Base-by-base conservation (phyloP, 805 yeast species). In the Hanseniaspora guilliermondii region DNA sequence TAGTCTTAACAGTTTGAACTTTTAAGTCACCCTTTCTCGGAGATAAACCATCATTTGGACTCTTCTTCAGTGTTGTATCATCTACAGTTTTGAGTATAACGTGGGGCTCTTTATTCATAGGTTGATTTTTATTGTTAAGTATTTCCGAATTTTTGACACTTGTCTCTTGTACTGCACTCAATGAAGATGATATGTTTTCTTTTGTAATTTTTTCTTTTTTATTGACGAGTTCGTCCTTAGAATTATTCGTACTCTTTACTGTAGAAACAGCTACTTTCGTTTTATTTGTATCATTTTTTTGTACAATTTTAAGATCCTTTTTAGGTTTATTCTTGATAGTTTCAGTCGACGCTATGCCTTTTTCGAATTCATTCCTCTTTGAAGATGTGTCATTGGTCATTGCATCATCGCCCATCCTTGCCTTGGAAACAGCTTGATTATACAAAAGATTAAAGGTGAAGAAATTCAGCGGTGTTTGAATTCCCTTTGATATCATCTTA, bases 391-490 rank as follows among this genome's bases (percentile, higher is more conserved):
- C 38, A 35, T 35, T 35, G 7, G 2, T 35, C 38, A 35, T n/a
- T 4, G 38, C 38, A 16, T 16, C 38, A 6, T 39, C 12, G 11
- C 45, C 45, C 3, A 17, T 25, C 16, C 14, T 24, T 2, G 45
- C 45, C 1, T 7, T n/a, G 32, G 24, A 16, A 3, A 44, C 30
- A 44, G 47, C 47, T 27, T 44, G 30, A 14, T 16, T 27, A 21
- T 44, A 44, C 22, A 44, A 35, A 6, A 44, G 9, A 14, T 44
- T 44, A 9, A 44, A 44, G 24, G 54, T 24, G 12, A 50, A 36
- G n/a, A 36, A 50, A 17, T 50, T 50, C 22, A 50, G 17, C 6
- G 38, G 38, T 17, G 54, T 50, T 39, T 50, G 54, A 24, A 36
- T 40, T 8, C 48, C 48, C 36, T 36, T 24, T 17, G 37, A 38